Base-by-base conservation (phyloP, 768 basidiomycete species). In the Grammothele lineata region DNA sequence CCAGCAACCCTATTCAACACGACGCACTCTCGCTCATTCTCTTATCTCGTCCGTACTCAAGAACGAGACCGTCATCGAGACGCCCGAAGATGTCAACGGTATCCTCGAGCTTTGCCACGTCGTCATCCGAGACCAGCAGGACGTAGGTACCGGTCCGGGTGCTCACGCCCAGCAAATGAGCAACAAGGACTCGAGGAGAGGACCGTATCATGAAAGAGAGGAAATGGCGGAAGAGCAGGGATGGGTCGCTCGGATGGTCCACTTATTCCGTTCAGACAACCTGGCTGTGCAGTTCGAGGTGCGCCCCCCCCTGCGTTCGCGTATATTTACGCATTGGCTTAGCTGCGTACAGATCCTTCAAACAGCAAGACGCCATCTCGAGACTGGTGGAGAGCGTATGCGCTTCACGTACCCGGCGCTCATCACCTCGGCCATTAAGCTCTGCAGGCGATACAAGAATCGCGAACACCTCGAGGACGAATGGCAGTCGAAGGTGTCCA, bases 181-280 rank as follows among this genome's bases (percentile, higher is more conserved):
- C 58, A 19, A 33, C 21, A 73, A 75, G 53, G 77, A 78, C 19
- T 56, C 81, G 49, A 70, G 83, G 51, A 77, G 79, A 47, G 81
- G 80, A 6, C 72, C 80, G 9, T 78, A 82, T 55, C 58, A 78
- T 42, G 94, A 95, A 62, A 68, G 84, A 41, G 90, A 94, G 62
- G 95, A 98, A 61, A 76, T 93, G 72, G 94, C 93, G 0, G 96
- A 99, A 65, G 96, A 99, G 65, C 96, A 99, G 59, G 96, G 96
- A 0, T 99, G 96, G 96, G 82, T 97, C 14, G 95, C 96, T 33
- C 73, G 95, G 53, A 97, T 98, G 91, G 88, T 98, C 2, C 96
- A 99, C 71, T 65, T 98, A 25, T 96, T 98, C 80, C 73, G 85
- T 18, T 78, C 90, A 0, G 92, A 96, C 41, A 87, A 89, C 22